phyloP scores from a whole-genome alignment of 2,329 filamentous ascomycete genomes.

The Verticillium nonalfalfae region DNA sequence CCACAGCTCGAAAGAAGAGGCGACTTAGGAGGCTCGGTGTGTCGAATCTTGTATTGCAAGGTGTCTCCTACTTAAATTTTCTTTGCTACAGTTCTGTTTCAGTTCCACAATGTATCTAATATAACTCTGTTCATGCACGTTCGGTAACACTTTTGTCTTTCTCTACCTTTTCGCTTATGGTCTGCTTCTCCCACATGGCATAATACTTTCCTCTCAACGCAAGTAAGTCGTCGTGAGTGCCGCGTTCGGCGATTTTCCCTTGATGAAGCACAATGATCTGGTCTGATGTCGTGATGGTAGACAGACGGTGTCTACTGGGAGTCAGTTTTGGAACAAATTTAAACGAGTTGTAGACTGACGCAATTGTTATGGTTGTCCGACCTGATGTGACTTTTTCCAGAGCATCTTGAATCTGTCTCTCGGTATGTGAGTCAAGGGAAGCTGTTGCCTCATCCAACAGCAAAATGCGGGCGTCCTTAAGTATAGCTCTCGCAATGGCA shows the following conservation, averaged over 20 bases:
- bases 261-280: conserved; percentile 47
- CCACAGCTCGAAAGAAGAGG: no score
- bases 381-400: conserved; percentile 39
- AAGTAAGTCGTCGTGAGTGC: conserved; percentile 41
- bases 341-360: conserved; percentile 21
- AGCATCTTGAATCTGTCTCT: conserved; percentile 50
- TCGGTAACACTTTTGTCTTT: conserved; percentile 12
- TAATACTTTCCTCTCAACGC: conserved; percentile 38
- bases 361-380: conserved; percentile 47
- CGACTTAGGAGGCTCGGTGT: no score
- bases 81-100: no score
- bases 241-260: conserved; percentile 43
- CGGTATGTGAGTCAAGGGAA: conserved; percentile 58
- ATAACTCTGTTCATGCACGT: conserved; percentile 16
- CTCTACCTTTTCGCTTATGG: conserved; percentile 30
- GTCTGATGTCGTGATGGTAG: conserved; percentile 50
- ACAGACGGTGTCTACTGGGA: conserved; percentile 41
- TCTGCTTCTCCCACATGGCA: conserved; percentile 48
- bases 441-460: conserved; percentile 69
- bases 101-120: no score
- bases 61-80: no score
- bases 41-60: no score
- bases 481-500: conserved; percentile 57
- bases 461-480: conserved; percentile 64
- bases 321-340: neutral